Base-by-base conservation (phyloP, 768 basidiomycete species). In the Galerina sulciceps region DNA sequence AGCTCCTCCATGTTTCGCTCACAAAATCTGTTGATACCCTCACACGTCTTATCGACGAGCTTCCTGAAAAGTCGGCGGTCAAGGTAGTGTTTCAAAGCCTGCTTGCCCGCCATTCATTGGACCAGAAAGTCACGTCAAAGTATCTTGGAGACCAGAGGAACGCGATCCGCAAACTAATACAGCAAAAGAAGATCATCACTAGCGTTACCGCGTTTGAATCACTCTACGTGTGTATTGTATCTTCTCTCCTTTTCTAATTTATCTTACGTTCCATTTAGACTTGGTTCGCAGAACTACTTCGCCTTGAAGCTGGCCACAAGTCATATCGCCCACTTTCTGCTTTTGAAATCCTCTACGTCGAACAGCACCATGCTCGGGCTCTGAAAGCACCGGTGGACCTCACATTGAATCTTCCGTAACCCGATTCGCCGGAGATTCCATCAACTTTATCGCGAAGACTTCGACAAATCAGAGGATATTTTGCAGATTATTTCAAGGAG, bases 201-300 rank as follows among this genome's bases (percentile, higher is more conserved):
- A 36, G 17, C 17, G 1, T 22, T 4, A 13, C 41, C 5, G 18
- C 13, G 4, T 58, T 22, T 23, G 41, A 47, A 0, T 40, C 48
- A 35, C 22, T 58, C n/a, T 51, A 51, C 43, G 57, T 58, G 17
- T 9, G 53, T 26, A 26, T 26, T 6, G 6, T 3, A 26, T 26
- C 26, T 26, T 46, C 22, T 34, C 31, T 23, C 18, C 18, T 23
- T 6, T 31, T 17, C 10, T 36, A 31, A 31, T 10, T 10, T 46
- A 36, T 11, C 5, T 31, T 31, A n/a, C 15, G 36, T 36, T 13
- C 2, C 17, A 4, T 35, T 41, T 42, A 58, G 57, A 23, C 23
- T n/a, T 58, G 57, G 57, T 58, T 58, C 37, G 20, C 48, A 43
- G 49, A 51, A 13, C 22, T 58, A 6, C n/a, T 51, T 18, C 26